phyloP scores from a whole-genome alignment of 306 rosid species.

The Biancaea sappan region DNA sequence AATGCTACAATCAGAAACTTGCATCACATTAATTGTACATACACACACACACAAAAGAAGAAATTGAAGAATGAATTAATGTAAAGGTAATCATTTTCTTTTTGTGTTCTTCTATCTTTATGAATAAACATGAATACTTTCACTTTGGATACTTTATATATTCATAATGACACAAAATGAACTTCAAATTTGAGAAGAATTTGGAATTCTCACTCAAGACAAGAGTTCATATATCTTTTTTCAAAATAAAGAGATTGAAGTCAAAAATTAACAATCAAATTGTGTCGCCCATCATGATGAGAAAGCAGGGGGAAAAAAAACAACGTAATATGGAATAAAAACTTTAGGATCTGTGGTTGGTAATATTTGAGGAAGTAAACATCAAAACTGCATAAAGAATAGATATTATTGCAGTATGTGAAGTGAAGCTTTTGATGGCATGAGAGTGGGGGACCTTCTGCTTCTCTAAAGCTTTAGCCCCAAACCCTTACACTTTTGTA shows the following conservation, averaged over 20 bases:
- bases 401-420: not conserved
- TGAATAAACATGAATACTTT: not conserved
- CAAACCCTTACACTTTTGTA: slow-evolving; percentile 41
- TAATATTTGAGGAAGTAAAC: slow-evolving; percentile 42
- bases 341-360: slow-evolving; percentile 55
- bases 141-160: not conserved
- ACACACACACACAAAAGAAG: not conserved
- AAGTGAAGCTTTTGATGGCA: slow-evolving; percentile 53
- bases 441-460: slow-evolving; percentile 61
- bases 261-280: not conserved
- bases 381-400: slow-evolving; percentile 45
- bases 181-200: slow-evolving; percentile 14
- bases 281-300: slow-evolving; percentile 22
- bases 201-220: not conserved
- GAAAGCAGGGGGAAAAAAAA: slow-evolving; percentile 34
- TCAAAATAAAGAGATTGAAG: slow-evolving; percentile 1
- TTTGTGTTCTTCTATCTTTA: slow-evolving; percentile 24
- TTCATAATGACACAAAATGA: not conserved
- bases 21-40: not conserved
- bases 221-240: not conserved
- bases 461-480: slow-evolving; percentile 39
- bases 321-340: slow-evolving; percentile 39
- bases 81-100: not conserved
- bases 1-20: not conserved
- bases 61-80: not conserved